Conservation (phyloP, 441 rosid species). For the Manihot esculenta region DNA sequence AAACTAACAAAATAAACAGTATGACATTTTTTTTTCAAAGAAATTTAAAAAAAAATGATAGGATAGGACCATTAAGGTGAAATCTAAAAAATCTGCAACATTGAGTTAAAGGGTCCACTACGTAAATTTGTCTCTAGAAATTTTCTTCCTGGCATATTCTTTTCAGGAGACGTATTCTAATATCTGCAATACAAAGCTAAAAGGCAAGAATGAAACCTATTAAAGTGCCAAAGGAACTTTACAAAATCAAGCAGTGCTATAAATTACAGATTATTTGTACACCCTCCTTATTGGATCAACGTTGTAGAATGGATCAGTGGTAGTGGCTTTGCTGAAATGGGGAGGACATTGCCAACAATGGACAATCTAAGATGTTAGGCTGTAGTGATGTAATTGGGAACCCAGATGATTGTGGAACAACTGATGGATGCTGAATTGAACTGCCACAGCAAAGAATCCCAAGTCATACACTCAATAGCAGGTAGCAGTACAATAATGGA, state of each 20-base stretch:
- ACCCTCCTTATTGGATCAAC: slow-evolving; percentile 25
- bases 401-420: slow-evolving; percentile 65
- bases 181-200: slow-evolving; percentile 1
- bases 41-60: neutral
- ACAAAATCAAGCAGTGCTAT: slow-evolving; percentile 25
- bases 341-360: slow-evolving; percentile 67
- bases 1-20: no score
- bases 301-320: slow-evolving; percentile 41
- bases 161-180: slow-evolving; percentile 16
- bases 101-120: neutral
- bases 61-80: no score
- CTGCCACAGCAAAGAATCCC: slow-evolving; percentile 35
- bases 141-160: neutral
- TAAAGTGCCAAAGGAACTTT: slow-evolving; percentile 25
- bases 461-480: neutral
- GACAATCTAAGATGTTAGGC: slow-evolving; percentile 62
- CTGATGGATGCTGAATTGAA: slow-evolving; percentile 68
- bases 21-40: neutral
- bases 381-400: slow-evolving; percentile 53
- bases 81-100: neutral
- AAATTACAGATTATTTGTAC: slow-evolving; percentile 33
- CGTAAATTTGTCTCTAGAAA: neutral
- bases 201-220: slow-evolving; percentile 20
- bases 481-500: neutral
- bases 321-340: slow-evolving; percentile 64